Conservation (phyloP, 805 yeast genomes). For the Saccharomyces kudriavzevii region DNA sequence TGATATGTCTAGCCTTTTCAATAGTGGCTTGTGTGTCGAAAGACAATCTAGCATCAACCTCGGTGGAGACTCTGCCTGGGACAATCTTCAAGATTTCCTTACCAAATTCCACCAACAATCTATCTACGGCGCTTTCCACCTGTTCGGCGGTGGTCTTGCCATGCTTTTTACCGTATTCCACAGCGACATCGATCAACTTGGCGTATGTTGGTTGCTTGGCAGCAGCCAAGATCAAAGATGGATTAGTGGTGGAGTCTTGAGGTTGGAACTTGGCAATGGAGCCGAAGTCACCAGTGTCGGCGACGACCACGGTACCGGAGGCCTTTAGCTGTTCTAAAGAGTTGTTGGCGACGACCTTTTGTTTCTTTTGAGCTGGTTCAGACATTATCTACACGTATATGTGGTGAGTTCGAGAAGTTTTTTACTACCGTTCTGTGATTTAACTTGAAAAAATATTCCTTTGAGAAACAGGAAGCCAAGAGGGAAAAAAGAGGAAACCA, state of each 20-base stretch:
- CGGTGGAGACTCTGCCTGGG: slow-evolving; percentile 98
- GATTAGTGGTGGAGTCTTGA: slow-evolving; percentile 98
- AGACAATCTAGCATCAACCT: slow-evolving; percentile 95
- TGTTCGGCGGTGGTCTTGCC: slow-evolving; percentile 44
- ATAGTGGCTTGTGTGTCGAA: slow-evolving; percentile 89
- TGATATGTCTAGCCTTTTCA: slow-evolving; percentile 83
- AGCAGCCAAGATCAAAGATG: slow-evolving; percentile 93
- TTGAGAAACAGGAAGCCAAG: not conserved
- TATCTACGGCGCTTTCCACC: slow-evolving; percentile 77
- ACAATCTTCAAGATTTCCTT: slow-evolving; percentile 82
- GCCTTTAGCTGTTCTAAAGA: slow-evolving; percentile 89
- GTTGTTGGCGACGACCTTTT: slow-evolving; percentile 37
- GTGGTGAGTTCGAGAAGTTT: not conserved
- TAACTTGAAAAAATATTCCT: not conserved
- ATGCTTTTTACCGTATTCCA: slow-evolving; percentile 65
- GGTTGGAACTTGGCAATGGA: slow-evolving; percentile 95
- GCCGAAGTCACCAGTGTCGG: slow-evolving; percentile 98
- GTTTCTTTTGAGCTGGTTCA: slow-evolving; percentile 21
- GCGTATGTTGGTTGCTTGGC: slow-evolving; percentile 82
- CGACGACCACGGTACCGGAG: slow-evolving; percentile 89
- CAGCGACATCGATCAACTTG: slow-evolving; percentile 77
- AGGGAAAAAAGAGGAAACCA: not conserved
- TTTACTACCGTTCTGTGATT: not conserved
- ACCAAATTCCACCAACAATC: slow-evolving; percentile 91
- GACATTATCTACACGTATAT: slow-evolving; percentile 9